These are phyloP conservation scores for Diophrys appendiculata DNA, from an alignment of 73 alveolate species.

Conservation along the genomic window DNA sequence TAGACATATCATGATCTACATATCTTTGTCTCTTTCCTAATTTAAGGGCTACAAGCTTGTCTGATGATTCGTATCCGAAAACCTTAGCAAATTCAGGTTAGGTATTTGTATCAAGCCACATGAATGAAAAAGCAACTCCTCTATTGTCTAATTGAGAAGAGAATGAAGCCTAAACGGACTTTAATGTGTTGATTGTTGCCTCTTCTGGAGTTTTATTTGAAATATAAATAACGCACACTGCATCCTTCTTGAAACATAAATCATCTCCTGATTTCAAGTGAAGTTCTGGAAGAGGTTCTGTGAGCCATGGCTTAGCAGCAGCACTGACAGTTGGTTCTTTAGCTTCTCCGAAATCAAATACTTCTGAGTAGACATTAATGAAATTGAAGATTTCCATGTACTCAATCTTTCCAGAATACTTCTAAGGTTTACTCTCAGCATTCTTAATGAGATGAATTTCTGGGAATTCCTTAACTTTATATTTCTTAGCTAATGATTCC, in stretches of 20 bases:
- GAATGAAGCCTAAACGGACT: slow-evolving; percentile 26
- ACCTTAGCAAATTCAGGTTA: slow-evolving; percentile 35
- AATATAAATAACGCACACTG: slow-evolving; percentile 74
- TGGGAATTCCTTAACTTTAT: slow-evolving; percentile 91
- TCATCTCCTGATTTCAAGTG: slow-evolving; percentile 85
- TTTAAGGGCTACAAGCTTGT: neutral
- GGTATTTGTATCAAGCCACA: slow-evolving; percentile 57
- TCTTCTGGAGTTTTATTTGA: slow-evolving; percentile 29
- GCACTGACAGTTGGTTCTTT: slow-evolving; percentile 74
- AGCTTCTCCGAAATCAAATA: slow-evolving; percentile 93
- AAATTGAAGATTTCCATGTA: slow-evolving; percentile 87
- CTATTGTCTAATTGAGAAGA: slow-evolving; percentile 41
- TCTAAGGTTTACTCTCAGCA: slow-evolving; percentile 80
- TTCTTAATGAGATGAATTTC: slow-evolving; percentile 77
- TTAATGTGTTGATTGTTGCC: slow-evolving; percentile 10
- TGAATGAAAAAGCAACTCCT: slow-evolving; percentile 60
- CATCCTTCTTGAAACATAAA: slow-evolving; percentile 87
- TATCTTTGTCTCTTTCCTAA: neutral
- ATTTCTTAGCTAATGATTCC: slow-evolving; percentile 78
- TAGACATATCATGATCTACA: neutral
- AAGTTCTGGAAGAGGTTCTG: slow-evolving; percentile 80
- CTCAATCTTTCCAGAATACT: slow-evolving; percentile 90
- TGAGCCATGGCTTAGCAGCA: slow-evolving; percentile 95
- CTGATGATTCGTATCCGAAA: neutral
- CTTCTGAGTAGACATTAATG: slow-evolving; percentile 92